These are phyloP conservation scores for Globisporangium nagaii DNA, from an alignment of 352 stramenopile genomes.

Conservation along the genomic window DNA sequence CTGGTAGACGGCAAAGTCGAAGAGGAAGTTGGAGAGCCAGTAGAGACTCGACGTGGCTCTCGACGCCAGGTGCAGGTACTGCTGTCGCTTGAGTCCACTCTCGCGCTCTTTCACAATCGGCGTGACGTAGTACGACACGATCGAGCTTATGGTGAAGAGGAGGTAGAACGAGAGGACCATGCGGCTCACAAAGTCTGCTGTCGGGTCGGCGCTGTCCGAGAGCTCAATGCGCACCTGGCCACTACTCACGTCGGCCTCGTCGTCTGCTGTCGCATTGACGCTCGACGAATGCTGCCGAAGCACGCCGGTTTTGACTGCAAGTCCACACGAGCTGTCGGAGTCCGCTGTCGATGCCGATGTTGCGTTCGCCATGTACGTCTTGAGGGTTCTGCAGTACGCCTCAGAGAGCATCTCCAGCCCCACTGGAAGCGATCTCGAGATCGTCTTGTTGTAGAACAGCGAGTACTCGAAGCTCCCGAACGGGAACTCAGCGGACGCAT, in stretches of 20 bases:
- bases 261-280: not conserved
- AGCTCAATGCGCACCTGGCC: not conserved
- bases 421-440: constrained; percentile 54
- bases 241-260: not conserved
- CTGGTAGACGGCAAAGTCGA: constrained; percentile 47
- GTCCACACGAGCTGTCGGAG: constrained; percentile 19
- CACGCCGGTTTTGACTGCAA: constrained; percentile 45
- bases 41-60: constrained; percentile 45
- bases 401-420: constrained; percentile 51
- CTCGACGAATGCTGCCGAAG: constrained; percentile 19
- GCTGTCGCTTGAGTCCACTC: constrained; percentile 61
- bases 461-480: constrained; percentile 25
- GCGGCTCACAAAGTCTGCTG: constrained; percentile 41
- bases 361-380: not conserved
- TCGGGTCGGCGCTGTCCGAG: not conserved
- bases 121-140: constrained; percentile 60
- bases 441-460: constrained; percentile 66
- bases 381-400: constrained; percentile 43
- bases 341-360: not conserved
- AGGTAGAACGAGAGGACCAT: constrained; percentile 91
- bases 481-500: constrained; percentile 15
- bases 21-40: constrained; percentile 64
- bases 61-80: constrained; percentile 63
- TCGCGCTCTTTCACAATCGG: constrained; percentile 68
- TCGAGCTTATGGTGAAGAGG: constrained; percentile 54